A percentile compares a stretch with the other conserved stretches of the same genome.
These are phyloP conservation scores for Amphicarpaea edgeworthii DNA, from an alignment of 306 rosid species.

Conservation along the genomic window DNA sequence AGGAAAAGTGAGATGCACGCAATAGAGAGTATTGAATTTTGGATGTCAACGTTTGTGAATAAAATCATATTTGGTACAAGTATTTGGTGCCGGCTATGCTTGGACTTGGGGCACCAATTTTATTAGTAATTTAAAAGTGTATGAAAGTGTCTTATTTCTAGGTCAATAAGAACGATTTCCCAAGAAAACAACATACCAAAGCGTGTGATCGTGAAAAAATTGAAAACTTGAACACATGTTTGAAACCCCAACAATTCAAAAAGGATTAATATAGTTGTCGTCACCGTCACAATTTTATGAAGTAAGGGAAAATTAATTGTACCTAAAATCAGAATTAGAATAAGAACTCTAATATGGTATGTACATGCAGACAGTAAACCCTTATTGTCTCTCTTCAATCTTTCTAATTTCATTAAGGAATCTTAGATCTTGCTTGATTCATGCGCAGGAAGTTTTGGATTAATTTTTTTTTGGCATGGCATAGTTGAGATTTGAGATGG, in stretches of 20 bases:
- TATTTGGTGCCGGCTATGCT: constrained; percentile 65
- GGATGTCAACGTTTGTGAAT: constrained; percentile 68
- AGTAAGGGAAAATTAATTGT: constrained; percentile 27
- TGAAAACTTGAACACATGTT: constrained; percentile 51
- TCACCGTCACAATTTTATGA: constrained; percentile 30
- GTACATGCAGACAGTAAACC: constrained; percentile 7
- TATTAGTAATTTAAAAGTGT: constrained; percentile 21
- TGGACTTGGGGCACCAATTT: constrained; percentile 41
- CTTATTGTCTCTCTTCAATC: neutral
- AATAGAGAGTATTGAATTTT: constrained; percentile 49
- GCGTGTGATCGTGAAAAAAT: constrained; percentile 44
- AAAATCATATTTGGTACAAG: constrained; percentile 20
- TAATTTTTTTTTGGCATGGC: constrained; percentile 23
- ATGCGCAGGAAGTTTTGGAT: constrained; percentile 28
- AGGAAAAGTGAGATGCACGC: constrained; percentile 60
- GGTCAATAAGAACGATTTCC: constrained; percentile 55
- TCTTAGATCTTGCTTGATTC: constrained; percentile 17
- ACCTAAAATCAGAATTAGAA: constrained; percentile 30
- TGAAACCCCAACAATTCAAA: constrained; percentile 35
- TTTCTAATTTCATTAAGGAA: constrained; percentile 32
- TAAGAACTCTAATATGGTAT: constrained; percentile 18
- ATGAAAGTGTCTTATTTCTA: constrained; percentile 39
- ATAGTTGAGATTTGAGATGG: neutral
- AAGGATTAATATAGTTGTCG: neutral
- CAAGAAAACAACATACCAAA: constrained; percentile 42